Evolutionary conservation across 257 asterid genomes (phyloP).

Genomic region (Nicotiana sylvestris): DNA sequence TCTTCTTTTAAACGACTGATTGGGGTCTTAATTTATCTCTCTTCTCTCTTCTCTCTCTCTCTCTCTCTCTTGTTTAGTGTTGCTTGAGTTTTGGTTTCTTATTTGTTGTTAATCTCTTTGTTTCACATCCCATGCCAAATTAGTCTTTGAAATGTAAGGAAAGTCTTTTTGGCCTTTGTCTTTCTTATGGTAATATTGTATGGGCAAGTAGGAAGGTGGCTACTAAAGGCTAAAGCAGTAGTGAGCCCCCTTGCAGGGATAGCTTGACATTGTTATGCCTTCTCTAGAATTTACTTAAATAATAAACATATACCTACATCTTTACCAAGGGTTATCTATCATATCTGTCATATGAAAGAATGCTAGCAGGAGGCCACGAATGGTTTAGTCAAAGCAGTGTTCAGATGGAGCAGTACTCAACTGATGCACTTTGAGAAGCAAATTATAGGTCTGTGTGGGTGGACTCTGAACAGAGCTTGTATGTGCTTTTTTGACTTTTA

Average conservation of each 20-base stretch:
- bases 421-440: not conserved
- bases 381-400: not conserved
- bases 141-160: not conserved
- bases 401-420: not conserved
- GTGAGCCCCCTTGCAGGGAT: not conserved
- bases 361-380: not conserved
- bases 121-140: not conserved
- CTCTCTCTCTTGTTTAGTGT: not conserved
- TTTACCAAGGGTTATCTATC: not conserved
- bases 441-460: not conserved
- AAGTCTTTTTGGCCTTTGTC: not conserved
- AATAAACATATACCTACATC: not conserved
- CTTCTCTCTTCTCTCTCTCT: too few relatives aligned
- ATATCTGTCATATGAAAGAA: not conserved
- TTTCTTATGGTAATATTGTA: not conserved
- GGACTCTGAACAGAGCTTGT: not conserved
- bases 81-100: not conserved
- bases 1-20: not conserved
- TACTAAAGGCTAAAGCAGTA: not conserved
- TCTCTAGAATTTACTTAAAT: not conserved
- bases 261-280: not conserved
- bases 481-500: not conserved
- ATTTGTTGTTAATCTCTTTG: not conserved
- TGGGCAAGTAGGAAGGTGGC: not conserved
- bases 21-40: not conserved